Base-by-base conservation (phyloP, 129 eudicot genomes). In the Flaveria sonorensis region DNA sequence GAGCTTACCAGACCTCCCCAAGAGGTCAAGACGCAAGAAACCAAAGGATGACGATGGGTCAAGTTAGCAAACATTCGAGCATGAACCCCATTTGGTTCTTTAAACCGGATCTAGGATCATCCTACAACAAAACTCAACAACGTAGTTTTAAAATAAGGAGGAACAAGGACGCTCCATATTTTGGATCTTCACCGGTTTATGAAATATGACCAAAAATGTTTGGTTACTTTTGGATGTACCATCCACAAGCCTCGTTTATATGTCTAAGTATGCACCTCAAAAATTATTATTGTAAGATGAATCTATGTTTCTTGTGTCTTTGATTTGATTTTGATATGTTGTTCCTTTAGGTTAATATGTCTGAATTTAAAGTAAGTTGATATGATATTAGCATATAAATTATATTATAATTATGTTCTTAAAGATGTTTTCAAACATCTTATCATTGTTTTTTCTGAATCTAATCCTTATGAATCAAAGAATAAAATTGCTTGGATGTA, bases 41-140 rank as follows among this genome's bases (percentile, higher is more conserved):
- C 65, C 64, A 45, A 81, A 57, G 32, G 84, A 81, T 12, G 76
- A 81, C 7, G 84, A 68, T n/a, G 84, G 50, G 71, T 74, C 80
- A 68, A 70, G 84, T 52, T 55, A 74, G 71, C 8, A 55, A 28
- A 55, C 56, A 74, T 53, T 73, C 43, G 28, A 43, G 53, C 52
- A 74, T 57, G 55, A 56, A 65, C 53, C 73, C 3, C 28, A 42
- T 64, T 55, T 42, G 19, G 82, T 45, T 28, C 18, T 42, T 30
- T 55, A 47, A 71, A 66, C 51, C 79, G 13, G 16, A 65, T 64
- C 40, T 52, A 53, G 23, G 69, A 53, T 80, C 79, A 71, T 73
- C 74, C 30, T 47, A 67, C 70, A 56, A 55, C 63, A 72, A 73
- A 66, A 56, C 70, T 45, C 82, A 56, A 24, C 82, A 12, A 43